Base-by-base conservation (phyloP, 2,329 filamentous ascomycete genomes). In the Fusarium liriodendri region DNA sequence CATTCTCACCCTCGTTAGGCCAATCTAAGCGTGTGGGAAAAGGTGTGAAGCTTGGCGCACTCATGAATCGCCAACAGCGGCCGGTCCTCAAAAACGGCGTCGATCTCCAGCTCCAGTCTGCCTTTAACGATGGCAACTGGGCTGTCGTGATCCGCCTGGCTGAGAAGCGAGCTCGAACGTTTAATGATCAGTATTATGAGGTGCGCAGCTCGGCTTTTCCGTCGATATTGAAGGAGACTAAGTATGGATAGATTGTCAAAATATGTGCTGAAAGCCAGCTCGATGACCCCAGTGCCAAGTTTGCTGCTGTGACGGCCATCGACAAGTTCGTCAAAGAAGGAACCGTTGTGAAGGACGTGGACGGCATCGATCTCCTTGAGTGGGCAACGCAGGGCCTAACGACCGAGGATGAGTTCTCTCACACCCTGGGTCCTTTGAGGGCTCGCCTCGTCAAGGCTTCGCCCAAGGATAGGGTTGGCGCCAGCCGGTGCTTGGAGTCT, bases 91-190 rank as follows among this genome's bases (percentile, higher is more conserved):
- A 85, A 74, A 85, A 84, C 76, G 87, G 84, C 69, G 85, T 88
- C 61, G 87, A 89, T 72, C 82, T 88, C 60, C 86, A 89, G 82
- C 83, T 91, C 11, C 87, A 89, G 81, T 84, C 85, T 16, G 88
- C 88, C 62, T 91, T 89, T 66, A 83, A 84, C 45, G 87, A 89
- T 63, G 83, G 85, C 61, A 88, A 88, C 79, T 91, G 89, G 89
- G 74, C 82, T 20, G 81, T 82, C 18, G 88, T 86, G 62, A 82
- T 86, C 29, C 87, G 86, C 32, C 82, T 90, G 16, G 88, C 89
- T 16, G 86, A 88, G 70, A 87, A 89, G 79, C 83, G 87, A 32
- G 82, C 83, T 66, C 85, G 85, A 73, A 79, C 83, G 2, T 83
- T 83, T 47, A 88, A 89, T 61, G 88, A 90, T 47, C 82, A 86